Evolutionary conservation across 1,284 basidiomycete species (phyloP).

Genomic region (Pisolithus thermaeus): DNA sequence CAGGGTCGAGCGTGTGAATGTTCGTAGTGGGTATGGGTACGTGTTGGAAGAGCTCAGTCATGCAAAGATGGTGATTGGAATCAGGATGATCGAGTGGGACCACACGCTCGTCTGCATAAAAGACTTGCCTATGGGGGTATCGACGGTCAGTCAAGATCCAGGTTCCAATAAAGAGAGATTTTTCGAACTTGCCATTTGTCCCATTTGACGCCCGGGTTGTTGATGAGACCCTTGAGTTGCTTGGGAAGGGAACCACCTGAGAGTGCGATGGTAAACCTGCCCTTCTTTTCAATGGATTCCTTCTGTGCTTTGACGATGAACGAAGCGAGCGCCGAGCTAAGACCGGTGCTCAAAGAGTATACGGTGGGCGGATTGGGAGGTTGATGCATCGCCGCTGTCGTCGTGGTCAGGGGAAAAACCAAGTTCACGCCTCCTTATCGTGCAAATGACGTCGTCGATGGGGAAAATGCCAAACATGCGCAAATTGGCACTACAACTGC

Average conservation of each 20-base stretch:
- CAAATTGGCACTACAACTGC: not conserved
- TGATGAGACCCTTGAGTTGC: conserved; percentile 73
- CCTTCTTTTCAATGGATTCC: conserved; percentile 84
- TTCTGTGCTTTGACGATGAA: conserved; percentile 89
- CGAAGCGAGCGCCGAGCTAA: conserved; percentile 65
- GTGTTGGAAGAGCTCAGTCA: conserved; percentile 74
- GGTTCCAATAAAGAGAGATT: not conserved
- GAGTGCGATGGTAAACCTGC: conserved; percentile 87
- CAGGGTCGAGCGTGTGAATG: conserved; percentile 81
- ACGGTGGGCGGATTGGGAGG: conserved; percentile 67
- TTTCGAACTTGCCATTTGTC: conserved; percentile 76
- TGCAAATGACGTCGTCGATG: not conserved
- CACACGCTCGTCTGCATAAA: conserved; percentile 95
- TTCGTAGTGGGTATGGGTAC: conserved; percentile 75
- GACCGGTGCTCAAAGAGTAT: conserved; percentile 61
- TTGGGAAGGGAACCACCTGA: conserved; percentile 92
- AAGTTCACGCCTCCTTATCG: not conserved
- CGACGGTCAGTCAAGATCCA: not conserved
- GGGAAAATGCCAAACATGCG: not conserved
- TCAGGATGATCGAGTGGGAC: conserved; percentile 92
- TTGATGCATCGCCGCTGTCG: conserved; percentile 35
- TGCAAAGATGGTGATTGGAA: conserved; percentile 84
- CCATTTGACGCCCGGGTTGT: conserved; percentile 80
- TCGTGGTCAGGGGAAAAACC: conserved; percentile 13
- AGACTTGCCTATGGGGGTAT: conserved; percentile 76